Conservation (phyloP, 2,329 filamentous ascomycete genomes). For the Xylaria sp. region DNA sequence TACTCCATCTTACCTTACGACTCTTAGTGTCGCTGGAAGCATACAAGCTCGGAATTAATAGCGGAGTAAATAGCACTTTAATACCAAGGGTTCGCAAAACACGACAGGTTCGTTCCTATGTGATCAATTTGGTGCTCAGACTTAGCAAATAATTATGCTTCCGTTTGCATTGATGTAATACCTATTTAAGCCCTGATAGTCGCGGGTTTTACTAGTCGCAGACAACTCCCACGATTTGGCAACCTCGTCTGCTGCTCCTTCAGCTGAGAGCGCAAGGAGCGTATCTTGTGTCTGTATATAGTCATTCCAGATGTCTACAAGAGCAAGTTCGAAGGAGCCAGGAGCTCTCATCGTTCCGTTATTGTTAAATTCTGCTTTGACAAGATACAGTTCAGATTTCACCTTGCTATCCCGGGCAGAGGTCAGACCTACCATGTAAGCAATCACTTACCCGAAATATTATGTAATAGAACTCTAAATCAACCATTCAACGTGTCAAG, state of each 20-base stretch:
- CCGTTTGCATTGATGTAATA: no score
- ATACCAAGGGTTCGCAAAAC: no score
- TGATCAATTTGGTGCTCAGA: no score
- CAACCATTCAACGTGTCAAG: neutral
- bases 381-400: conserved; percentile 4
- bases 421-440: neutral
- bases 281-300: conserved; percentile 33
- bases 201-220: conserved; percentile 27
- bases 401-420: neutral
- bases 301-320: no score
- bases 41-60: no score
- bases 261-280: conserved; percentile 36
- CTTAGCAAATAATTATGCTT: no score
- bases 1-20: no score
- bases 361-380: no score
- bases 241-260: conserved; percentile 38
- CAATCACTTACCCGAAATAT: neutral
- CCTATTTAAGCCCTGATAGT: no score
- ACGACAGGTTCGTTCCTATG: no score
- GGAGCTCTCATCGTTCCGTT: neutral
- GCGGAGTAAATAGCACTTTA: no score
- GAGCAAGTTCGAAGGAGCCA: conserved; percentile 3
- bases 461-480: neutral
- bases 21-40: no score
- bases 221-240: conserved; percentile 24